Base-by-base conservation (phyloP, 2,329 filamentous ascomycete genomes). In the Sphaerostilbella broomeana region DNA sequence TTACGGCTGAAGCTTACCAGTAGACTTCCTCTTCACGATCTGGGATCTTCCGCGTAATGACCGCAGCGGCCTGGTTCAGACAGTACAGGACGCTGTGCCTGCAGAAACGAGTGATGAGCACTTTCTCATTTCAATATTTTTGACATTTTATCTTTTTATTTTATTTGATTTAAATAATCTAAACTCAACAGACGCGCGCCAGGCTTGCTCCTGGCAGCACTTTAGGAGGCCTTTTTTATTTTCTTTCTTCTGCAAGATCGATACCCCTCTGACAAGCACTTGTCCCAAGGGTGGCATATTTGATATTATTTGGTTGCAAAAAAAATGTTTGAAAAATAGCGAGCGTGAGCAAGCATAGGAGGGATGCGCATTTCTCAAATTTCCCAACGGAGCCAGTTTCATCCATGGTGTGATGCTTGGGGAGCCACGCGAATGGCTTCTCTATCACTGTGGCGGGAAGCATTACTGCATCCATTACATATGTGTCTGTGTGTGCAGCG, bases 11-110 rank as follows among this genome's bases (percentile, higher is more conserved):
- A n/a, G n/a, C n/a, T n/a, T n/a, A n/a, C n/a, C n/a, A n/a, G n/a
- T n/a, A n/a, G n/a, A n/a, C n/a, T n/a, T n/a, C n/a, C n/a, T n/a
- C n/a, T n/a, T 18, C 13, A 26, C 21, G 22, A 25, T 35, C 11
- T 9, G 9, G 22, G 5, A n/a, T 15, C 24, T 19, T 15, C 19
- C 17, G 31, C 40, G 45, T 43, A 40, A 46, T 27, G 43, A 40
- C 27, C 17, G 31, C 29, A 21, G 29, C 16, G 49, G 42, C 51
- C 51, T 53, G 53, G 53, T 52, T 48, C 36, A 51, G 38, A 57
- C 54, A 57, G 53, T 42, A 57, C 54, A 56, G 54, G 54, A 45
- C 47, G 32, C 25, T 11, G 24, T 24, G 34, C 28, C n/a, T 35
- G 29, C n/a, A 13, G 24, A 19, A 39, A 35, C n/a, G 35, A 24